Base-by-base conservation (phyloP, 1,284 basidiomycete genomes). In the Cryptococcus sp. region DNA sequence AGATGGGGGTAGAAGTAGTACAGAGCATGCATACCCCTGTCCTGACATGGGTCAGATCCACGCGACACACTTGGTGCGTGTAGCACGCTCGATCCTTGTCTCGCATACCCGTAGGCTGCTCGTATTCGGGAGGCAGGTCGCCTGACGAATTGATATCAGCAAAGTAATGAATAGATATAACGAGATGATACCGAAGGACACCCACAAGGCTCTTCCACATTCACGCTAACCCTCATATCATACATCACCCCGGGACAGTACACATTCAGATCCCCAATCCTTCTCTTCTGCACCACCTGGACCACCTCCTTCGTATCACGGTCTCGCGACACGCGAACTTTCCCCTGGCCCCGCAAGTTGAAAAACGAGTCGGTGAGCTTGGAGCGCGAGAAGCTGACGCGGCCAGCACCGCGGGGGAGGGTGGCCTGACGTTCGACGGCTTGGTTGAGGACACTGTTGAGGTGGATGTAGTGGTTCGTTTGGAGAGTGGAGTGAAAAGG, bases 141-240 rank as follows among this genome's bases (percentile, higher is more conserved):
- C 28, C 28, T 33, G 28, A 5, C 5, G 5, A 9, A 5, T 9
- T 33, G 28, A 9, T 33, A 33, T 33, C 9, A 33, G 28, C 28
- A n/a, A n/a, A n/a, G n/a, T n/a, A n/a, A n/a, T n/a, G n/a, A n/a
- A n/a, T n/a, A n/a, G n/a, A n/a, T n/a, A n/a, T n/a, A n/a, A n/a
- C n/a, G 36, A 46, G 33, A n/a, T 33, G 38, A 23, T 21, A n/a
- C n/a, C 2, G 33, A 16, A 35, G 11, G 3, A 16, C 28, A 73
- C 78, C 61, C 49, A 81, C 80, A 73, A 8, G 76, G 76, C 48
- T 70, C 81, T 82, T 98, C 95, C 21, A 89, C 74, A 72, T 85
- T 97, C 23, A 97, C 88, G 67, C 89, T 93, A 20, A 98, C 82
- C 52, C 96, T 81, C 87, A 91, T 98, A 77, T 98, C 95, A 50